Evolutionary conservation across 2,329 filamentous ascomycete species (phyloP).

Genomic region (Penicillium occitanis): DNA sequence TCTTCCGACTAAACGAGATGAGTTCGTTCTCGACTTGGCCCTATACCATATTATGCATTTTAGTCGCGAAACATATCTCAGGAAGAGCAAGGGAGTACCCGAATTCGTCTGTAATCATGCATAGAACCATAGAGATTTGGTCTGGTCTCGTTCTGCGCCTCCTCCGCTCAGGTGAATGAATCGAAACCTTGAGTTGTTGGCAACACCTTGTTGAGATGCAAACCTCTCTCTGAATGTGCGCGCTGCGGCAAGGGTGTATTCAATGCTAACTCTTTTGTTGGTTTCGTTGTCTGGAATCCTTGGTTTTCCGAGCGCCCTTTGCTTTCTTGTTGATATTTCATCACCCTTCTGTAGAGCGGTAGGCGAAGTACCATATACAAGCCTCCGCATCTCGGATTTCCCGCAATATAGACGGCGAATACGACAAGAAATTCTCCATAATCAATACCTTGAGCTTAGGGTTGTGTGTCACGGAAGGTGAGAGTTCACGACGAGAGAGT

Average conservation of each 20-base stretch:
- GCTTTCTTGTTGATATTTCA: background rate
- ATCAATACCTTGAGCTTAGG: background rate
- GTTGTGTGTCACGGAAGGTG: background rate
- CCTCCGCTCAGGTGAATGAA: constrained; percentile 45
- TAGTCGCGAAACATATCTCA: background rate
- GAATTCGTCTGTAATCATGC: constrained; percentile 26
- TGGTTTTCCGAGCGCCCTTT: background rate
- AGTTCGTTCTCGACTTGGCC: background rate
- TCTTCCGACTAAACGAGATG: background rate
- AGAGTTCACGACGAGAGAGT: background rate
- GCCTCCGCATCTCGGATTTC: background rate
- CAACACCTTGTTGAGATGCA: background rate
- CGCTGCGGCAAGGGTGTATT: background rate
- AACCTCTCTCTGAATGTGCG: background rate
- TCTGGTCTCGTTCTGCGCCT: constrained; percentile 42
- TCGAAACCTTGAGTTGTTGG: constrained; percentile 36
- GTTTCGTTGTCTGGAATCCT: background rate
- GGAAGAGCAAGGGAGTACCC: background rate
- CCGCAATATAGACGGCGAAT: background rate
- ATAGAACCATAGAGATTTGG: constrained; percentile 40
- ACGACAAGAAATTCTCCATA: background rate
- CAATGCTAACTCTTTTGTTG: background rate
- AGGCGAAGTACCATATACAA: background rate
- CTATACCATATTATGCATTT: background rate
- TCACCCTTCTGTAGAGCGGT: background rate